Conservation (phyloP, 73 alveolate species). For the Paramecium biaurelia region DNA sequence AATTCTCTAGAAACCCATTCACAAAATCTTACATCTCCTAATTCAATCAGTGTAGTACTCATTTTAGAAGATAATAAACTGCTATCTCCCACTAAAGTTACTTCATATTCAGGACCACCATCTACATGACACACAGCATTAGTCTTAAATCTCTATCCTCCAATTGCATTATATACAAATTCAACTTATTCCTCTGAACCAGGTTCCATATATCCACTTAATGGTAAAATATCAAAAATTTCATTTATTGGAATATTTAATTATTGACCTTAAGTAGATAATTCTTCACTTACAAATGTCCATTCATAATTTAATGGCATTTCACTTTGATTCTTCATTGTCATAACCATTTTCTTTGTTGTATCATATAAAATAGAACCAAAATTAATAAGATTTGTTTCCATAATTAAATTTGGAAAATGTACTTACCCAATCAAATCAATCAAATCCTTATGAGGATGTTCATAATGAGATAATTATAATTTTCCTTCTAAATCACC, state of each 20-base stretch:
- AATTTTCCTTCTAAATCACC: conserved; percentile 93
- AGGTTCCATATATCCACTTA: conserved; percentile 96
- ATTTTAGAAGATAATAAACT: conserved; percentile 90
- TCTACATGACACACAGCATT: conserved; percentile 98
- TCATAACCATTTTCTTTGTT: conserved; percentile 94
- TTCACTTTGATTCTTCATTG: conserved; percentile 95
- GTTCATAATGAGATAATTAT: conserved; percentile 96
- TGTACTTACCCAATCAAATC: conserved; percentile 97
- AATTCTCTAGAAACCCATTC: conserved; percentile 92
- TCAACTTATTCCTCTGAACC: conserved; percentile 97
- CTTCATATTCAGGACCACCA: conserved; percentile 99
- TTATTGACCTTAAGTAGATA: conserved; percentile 21
- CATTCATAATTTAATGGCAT: conserved; percentile 98
- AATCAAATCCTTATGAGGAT: conserved; percentile 97
- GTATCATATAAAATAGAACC: conserved; percentile 99
- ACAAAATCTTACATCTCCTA: conserved; percentile 98
- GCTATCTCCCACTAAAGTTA: conserved; percentile 97
- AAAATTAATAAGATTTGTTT: conserved; percentile 88
- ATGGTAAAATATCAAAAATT: conserved; percentile 99
- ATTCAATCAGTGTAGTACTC: conserved; percentile 93
- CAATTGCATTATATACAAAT: conserved; percentile 94
- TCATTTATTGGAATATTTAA: conserved; percentile 87
- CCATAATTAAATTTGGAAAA: conserved; percentile 97
- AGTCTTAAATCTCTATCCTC: conserved; percentile 91
- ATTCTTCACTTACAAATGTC: conserved; percentile 98